Evolutionary conservation across 768 basidiomycete genomes (phyloP).

Genomic region (Hemileccinum impolitum): DNA sequence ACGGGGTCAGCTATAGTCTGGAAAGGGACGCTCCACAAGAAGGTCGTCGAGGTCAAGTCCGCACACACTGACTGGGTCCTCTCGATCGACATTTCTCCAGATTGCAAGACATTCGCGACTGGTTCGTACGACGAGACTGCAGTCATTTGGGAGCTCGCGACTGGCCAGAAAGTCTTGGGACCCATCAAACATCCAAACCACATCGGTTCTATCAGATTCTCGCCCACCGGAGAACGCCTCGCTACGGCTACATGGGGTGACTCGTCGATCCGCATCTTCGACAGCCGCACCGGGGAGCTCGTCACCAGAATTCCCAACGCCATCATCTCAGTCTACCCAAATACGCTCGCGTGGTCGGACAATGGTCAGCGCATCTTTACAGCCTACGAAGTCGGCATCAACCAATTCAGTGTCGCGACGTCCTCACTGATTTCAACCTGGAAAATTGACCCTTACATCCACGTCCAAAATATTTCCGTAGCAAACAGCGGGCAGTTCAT

Average conservation of each 20-base stretch:
- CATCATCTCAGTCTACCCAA: neutral
- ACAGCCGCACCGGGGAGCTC: slow-evolving; percentile 1
- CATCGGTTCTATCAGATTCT: slow-evolving; percentile 1
- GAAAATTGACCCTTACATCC: neutral
- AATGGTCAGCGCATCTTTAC: slow-evolving; percentile 8
- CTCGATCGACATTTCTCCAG: slow-evolving; percentile 5
- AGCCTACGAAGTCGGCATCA: neutral
- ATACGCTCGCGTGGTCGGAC: slow-evolving; percentile 6
- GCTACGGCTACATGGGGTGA: slow-evolving; percentile 6
- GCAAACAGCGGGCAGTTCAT: slow-evolving; percentile 8
- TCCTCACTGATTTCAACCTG: neutral
- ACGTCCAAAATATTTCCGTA: neutral
- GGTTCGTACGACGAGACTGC: slow-evolving; percentile 6
- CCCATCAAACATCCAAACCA: neutral
- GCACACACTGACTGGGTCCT: slow-evolving; percentile 5
- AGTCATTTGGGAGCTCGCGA: slow-evolving; percentile 1
- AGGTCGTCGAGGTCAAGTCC: neutral
- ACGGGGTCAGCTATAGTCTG: slow-evolving; percentile 4
- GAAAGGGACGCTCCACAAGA: neutral
- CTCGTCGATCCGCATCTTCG: slow-evolving; percentile 5
- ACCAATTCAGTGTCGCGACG: neutral
- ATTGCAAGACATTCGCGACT: slow-evolving; percentile 4
- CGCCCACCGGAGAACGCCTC: slow-evolving; percentile 3
- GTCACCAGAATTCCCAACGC: slow-evolving; percentile 2
- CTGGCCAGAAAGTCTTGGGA: neutral